Base-by-base conservation (phyloP, 208 protist species). In the Wallacemonas sp. region DNA sequence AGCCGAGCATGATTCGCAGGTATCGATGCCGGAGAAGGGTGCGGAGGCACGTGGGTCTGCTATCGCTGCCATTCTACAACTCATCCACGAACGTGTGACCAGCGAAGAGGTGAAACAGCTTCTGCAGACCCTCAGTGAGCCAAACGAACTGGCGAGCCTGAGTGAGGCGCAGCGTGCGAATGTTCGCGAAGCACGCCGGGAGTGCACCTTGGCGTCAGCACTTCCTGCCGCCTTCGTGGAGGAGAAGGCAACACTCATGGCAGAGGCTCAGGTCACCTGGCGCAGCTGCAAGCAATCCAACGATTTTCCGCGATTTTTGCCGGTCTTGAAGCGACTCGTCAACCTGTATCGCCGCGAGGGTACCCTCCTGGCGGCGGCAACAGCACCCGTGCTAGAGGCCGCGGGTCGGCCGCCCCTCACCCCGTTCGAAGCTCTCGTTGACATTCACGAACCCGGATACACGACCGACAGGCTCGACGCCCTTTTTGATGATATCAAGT, bases 361-460 rank as follows among this genome's bases (percentile, higher is more conserved):
- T 45, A 15, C 26, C 27, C 54, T 27, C 62, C 54, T 24, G 65
- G 71, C 29, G 63, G 66, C 12, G 63, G 48, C 32, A 66, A 68
- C 30, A 62, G 75, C 68, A n/a, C 12, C 6, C 12, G 38, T 26
- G 15, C 8, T 38, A 26, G 17, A n/a, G 10, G 24, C 50, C 10
- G 55, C 67, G 24, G 66, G 63, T 19, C 61, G 30, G 2, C 59
- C 65, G n/a, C 54, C 68, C 0, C 68, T 72, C 42, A 46, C 60
- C 2, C 66, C 73, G 1, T 93, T 89, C 44, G 82, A 93, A 54
- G 70, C 78, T 1, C 70, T 89, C 3, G 34, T 92, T 5, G 52
- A 92, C 36, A 24, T 77, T 19, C 89, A 76, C 63, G 85, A 96
- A 48, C 83, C 83, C 10, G 85, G 81, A 19, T 74, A 92, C 62